Conservation (phyloP, 2,329 filamentous ascomycete species). For the Microdochium nivale region DNA sequence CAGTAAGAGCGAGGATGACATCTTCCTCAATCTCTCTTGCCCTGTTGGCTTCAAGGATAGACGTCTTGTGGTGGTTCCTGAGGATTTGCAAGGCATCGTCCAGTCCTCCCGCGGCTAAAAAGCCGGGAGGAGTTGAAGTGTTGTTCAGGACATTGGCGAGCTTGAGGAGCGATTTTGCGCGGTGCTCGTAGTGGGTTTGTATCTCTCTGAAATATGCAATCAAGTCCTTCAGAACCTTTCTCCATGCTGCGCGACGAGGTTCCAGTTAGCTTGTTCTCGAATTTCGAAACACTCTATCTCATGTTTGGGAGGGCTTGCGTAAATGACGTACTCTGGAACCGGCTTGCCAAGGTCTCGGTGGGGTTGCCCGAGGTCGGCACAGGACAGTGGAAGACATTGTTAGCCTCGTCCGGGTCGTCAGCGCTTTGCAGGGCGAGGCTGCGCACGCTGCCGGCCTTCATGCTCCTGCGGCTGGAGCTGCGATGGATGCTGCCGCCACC, state of each 20-base stretch:
- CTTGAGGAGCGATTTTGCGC: constrained; percentile 73
- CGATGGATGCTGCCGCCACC: constrained; percentile 62
- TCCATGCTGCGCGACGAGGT: constrained; percentile 59
- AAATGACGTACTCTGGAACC: constrained; percentile 68
- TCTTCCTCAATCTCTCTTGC: constrained; percentile 86
- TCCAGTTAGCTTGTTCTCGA: constrained; percentile 1
- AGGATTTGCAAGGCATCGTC: constrained; percentile 78
- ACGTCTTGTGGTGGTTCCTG: constrained; percentile 72
- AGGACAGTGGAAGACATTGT: constrained; percentile 83
- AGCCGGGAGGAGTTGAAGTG: constrained; percentile 62
- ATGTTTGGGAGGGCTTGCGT: neutral
- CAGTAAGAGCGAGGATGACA: constrained; percentile 79
- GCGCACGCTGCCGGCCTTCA: constrained; percentile 77
- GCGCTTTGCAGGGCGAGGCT: constrained; percentile 67
- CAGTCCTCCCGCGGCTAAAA: constrained; percentile 75
- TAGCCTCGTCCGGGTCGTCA: constrained; percentile 58
- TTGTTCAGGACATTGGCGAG: constrained; percentile 80
- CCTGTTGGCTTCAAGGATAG: constrained; percentile 75
- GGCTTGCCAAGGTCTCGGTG: constrained; percentile 76
- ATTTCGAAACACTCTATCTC: neutral
- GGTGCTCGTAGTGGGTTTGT: constrained; percentile 78
- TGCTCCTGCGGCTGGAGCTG: constrained; percentile 70
- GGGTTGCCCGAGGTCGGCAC: constrained; percentile 82
- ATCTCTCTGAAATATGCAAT: constrained; percentile 92
- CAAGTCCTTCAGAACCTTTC: constrained; percentile 88